These are phyloP conservation scores for Plasmodium fragile DNA, from an alignment of 169 alveolate species.

Conservation along the genomic window DNA sequence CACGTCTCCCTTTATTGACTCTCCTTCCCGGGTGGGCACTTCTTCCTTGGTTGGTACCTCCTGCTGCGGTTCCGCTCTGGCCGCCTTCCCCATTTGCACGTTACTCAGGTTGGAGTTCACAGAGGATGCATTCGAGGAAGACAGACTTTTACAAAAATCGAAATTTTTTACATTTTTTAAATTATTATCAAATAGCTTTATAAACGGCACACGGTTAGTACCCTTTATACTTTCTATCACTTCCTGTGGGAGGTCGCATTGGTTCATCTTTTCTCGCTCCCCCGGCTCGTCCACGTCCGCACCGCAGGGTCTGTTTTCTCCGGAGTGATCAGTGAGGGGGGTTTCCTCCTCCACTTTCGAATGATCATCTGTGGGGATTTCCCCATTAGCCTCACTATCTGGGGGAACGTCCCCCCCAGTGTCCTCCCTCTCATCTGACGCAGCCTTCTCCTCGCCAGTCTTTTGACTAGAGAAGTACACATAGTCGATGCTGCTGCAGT, in stretches of 20 bases:
- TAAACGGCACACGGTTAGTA: constrained; percentile 11
- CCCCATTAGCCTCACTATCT: background rate
- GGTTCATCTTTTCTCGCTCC: background rate
- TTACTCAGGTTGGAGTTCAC: constrained; percentile 18
- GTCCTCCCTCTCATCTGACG: background rate
- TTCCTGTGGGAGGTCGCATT: background rate
- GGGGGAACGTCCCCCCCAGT: background rate
- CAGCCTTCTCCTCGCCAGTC: background rate
- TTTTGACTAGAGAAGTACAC: constrained; percentile 32
- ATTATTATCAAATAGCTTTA: constrained; percentile 13
- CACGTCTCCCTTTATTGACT: background rate
- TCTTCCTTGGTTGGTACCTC: background rate
- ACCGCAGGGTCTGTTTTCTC: background rate
- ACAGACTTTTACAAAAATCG: constrained; percentile 42
- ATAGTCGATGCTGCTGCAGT: constrained; percentile 19
- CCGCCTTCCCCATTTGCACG: background rate
- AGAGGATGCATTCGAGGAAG: constrained; percentile 42
- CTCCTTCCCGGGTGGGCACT: background rate
- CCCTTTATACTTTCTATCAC: background rate
- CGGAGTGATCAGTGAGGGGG: background rate
- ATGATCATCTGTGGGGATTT: background rate
- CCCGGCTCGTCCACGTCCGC: background rate
- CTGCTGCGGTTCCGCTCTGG: background rate
- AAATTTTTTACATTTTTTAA: constrained; percentile 31
- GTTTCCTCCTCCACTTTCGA: background rate